Base-by-base conservation (phyloP, 441 rosid species). In the Daphne laureola region DNA sequence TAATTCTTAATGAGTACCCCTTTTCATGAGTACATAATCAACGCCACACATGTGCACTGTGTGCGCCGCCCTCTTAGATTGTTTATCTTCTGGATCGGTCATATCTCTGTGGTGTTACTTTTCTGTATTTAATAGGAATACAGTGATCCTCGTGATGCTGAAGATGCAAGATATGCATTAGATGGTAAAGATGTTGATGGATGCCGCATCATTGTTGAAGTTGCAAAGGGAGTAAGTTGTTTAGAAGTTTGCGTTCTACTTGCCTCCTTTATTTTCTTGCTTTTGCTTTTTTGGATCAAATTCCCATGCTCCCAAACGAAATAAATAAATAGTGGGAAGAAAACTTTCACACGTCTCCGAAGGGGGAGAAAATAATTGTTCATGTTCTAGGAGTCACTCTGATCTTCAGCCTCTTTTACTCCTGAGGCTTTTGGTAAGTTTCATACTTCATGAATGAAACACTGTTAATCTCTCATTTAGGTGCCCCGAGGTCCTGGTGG, bases 401-500 rank as follows among this genome's bases (percentile, higher is more conserved):
- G 25, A 21, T 21, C 25, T 4, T 21, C 25, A 4, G 25, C 25
- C 25, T 21, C 25, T 21, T n/a, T n/a, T n/a, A n/a, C n/a, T 21
- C 25, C 25, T 21, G 25, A 21, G 25, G 25, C 25, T 7, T 31
- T 12, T 27, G 9, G 16, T 51, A 8, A 17, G 18, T 14, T 21
- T 12, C 18, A 27, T 38, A 47, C 53, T 53, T 4, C 35, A n/a
- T 14, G 49, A 27, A 17, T 25, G n/a, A 49, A 50, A 12, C 49
- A 8, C 21, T 56, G 40, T 61, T 61, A 31, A 35, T 14, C 23
- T 44, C 58, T 45, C 31, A n/a, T 61, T 16, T 69, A 84, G 91
- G 78, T 76, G 23, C 87, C 91, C 45, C 87, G 87, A 43, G 87
- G 85, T 52, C 74, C 87, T 54, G 80, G 91, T 44, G 91, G 84